These are phyloP conservation scores for Theobroma cacao DNA, from an alignment of 345 rosid genomes.

Conservation along the genomic window DNA sequence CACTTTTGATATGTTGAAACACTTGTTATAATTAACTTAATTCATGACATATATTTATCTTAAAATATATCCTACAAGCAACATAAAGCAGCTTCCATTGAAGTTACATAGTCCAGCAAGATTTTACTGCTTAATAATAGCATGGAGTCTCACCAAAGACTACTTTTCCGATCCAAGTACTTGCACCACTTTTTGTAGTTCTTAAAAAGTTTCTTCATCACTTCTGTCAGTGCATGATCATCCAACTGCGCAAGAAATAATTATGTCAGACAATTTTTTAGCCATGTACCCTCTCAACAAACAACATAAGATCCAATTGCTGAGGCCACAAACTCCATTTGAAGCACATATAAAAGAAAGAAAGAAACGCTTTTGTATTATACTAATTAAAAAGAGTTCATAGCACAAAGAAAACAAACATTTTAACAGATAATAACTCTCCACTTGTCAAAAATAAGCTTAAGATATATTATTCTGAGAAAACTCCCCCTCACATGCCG, in stretches of 20 bases:
- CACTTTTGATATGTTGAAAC: not conserved
- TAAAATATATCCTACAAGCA: not conserved
- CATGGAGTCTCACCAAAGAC: slow-evolving; percentile 79
- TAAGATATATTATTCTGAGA: no score
- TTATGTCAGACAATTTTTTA: not conserved
- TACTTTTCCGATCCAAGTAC: slow-evolving; percentile 91
- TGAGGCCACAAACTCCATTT: not conserved
- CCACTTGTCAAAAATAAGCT: no score
- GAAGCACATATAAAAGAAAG: not conserved
- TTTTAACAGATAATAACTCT: not conserved
- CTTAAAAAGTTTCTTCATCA: slow-evolving; percentile 99
- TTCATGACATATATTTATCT: not conserved
- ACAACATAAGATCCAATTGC: not conserved
- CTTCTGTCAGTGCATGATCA: slow-evolving; percentile 90
- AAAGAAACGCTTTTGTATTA: not conserved
- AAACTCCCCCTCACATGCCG: no score
- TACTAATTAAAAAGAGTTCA: not conserved
- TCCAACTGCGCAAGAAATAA: slow-evolving; percentile 58
- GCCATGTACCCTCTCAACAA: not conserved
- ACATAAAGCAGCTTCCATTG: not conserved
- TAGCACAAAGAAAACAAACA: not conserved
- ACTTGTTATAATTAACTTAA: not conserved
- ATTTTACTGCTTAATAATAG: not conserved
- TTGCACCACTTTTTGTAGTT: slow-evolving; percentile 99
- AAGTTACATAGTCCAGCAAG: not conserved